Base-by-base conservation (phyloP, 805 yeast species). In the Wickerhamomyces hampshirensis region DNA sequence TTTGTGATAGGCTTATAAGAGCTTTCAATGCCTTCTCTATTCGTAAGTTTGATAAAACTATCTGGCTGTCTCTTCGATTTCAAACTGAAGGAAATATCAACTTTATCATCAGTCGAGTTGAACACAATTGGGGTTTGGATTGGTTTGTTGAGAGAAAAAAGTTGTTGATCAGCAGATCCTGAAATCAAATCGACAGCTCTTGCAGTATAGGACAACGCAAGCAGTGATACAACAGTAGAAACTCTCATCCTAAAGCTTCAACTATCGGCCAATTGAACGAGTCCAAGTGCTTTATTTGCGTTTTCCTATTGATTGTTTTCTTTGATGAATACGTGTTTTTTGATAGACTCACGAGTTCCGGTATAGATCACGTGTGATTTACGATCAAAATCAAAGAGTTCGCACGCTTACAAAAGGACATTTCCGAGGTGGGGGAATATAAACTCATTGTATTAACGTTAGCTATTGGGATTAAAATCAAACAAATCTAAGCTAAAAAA, bases 1-100 rank as follows among this genome's bases (percentile, higher is more conserved):
- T 36, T 48, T 1, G 48, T 39, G 14, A 43, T 34, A 31, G 59
- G 58, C 33, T 54, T 50, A 30, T 33, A 53, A 10, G 53, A 51
- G 5, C 44, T 37, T 37, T 54, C 55, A 8, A 49, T 28, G 8
- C 58, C 58, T 10, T 43, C 34, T 15, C 36, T 11, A 26, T 39
- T 51, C 4, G 46, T 16, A 7, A 55, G 14, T 30, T 43, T 48
- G 14, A 55, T 32, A 17, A 48, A 50, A 31, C 50, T 56, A 6
- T 51, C 48, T n/a, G 58, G 58, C 28, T 47, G 41, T 29, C 35
- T 44, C 34, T 40, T 31, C 2, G 44, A 39, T 18, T 35, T 43
- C n/a, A 48, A 17, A 10, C 43, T 44, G 33, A 50, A 52, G 5
- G 42, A 21, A 26, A 53, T 40, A 8, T 46, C 50, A 9, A 52